These are phyloP conservation scores for Neonectria ditissima DNA, from an alignment of 2,329 filamentous ascomycete genomes.

Conservation along the genomic window DNA sequence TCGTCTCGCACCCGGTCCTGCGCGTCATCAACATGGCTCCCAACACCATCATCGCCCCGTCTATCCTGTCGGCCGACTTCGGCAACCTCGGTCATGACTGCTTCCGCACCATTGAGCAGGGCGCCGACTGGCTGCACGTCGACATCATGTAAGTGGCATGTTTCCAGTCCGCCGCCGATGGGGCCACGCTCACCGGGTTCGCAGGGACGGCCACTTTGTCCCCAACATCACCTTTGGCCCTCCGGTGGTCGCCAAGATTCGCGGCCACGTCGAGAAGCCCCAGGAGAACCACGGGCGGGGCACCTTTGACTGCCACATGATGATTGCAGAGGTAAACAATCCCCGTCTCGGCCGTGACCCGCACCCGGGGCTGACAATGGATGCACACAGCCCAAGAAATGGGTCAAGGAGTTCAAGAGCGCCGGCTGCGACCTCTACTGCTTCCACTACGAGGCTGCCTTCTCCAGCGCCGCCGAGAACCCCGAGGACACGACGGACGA, in stretches of 20 bases:
- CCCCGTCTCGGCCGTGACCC: not conserved
- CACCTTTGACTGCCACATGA: constrained; percentile 99
- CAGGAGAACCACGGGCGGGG: constrained; percentile 78
- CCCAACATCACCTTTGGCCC: constrained; percentile 98
- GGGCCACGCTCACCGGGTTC: constrained; percentile 12
- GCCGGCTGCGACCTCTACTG: constrained; percentile 99
- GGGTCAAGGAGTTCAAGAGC: constrained; percentile 94
- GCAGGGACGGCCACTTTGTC: constrained; percentile 97
- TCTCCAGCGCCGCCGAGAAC: constrained; percentile 85
- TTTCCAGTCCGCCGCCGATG: constrained; percentile 4
- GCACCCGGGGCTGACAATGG: constrained; percentile 28
- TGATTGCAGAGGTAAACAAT: constrained; percentile 90
- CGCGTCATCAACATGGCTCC: constrained; percentile 77
- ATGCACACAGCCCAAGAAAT: constrained; percentile 84
- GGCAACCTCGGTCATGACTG: constrained; percentile 88
- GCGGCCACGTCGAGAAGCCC: constrained; percentile 84
- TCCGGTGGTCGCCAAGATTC: constrained; percentile 94
- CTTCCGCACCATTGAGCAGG: constrained; percentile 83
- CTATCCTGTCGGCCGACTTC: constrained; percentile 98
- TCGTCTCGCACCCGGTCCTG: constrained; percentile 1
- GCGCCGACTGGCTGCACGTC: constrained; percentile 93
- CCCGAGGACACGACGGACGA: constrained; percentile 76
- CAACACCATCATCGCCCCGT: constrained; percentile 93
- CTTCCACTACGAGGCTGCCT: constrained; percentile 98
- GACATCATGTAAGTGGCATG: constrained; percentile 79